Base-by-base conservation (phyloP, 805 yeast species). In the Pichia californica region DNA sequence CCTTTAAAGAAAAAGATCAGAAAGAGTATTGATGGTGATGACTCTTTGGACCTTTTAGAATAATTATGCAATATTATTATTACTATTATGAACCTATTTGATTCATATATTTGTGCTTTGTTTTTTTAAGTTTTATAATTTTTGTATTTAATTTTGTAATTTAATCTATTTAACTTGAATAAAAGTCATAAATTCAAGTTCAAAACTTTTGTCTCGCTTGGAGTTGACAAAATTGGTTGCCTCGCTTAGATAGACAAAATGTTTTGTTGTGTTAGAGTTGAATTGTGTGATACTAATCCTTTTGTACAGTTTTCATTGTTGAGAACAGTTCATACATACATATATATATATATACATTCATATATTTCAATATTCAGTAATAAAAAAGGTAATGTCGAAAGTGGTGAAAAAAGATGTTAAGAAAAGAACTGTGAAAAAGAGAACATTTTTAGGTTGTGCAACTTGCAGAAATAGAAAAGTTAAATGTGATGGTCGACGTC, bases 391-490 rank as follows among this genome's bases (percentile, higher is more conserved):
- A 5, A 38, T 20, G 9, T 10, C 29, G 20, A n/a, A 29, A 21
- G 14, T 19, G 8, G n/a, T 4, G 11, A 31, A 13, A 5, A 11
- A 13, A 15, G 30, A 8, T 6, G 11, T 8, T 3, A 25, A 40
- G 16, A 21, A 41, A 26, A 27, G 31, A 30, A n/a, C 31, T 13
- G 16, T 40, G 5, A 58, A 56, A 36, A 49, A 43, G 32, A 48
- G 67, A 30, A 55, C 66, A 1, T 74, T 74, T 54, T 62, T 69
- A 36, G 81, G 81, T 4, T 76, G 81, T 56, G 72, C 75, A 66
- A 76, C 81, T 7, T 76, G 81, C 50, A 61, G 81, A 31, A 53
- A 61, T 19, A 60, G 80, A 21, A 75, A 74, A 49, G 73, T 76
- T 50, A 74, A 74, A 53, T 76, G 81, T 57, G 81, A 74, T 53